Evolutionary conservation across 805 yeast genomes (phyloP).

Genomic region (Wickerhamiella brachini): DNA sequence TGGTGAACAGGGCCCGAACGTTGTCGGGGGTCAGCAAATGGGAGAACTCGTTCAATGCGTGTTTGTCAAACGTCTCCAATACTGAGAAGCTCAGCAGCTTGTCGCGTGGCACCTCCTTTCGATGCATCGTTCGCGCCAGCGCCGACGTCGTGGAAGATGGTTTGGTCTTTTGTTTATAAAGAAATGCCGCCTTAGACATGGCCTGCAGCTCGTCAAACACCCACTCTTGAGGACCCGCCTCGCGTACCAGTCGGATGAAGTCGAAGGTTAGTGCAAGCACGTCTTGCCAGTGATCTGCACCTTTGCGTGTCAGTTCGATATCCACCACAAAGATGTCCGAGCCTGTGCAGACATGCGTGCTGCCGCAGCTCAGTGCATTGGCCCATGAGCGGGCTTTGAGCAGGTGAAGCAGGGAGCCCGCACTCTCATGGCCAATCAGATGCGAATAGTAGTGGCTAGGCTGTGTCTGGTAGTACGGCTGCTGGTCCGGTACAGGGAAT

Average conservation of each 20-base stretch:
- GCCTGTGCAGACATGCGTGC: conserved; percentile 40
- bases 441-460: conserved; percentile 68
- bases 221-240: conserved; percentile 60
- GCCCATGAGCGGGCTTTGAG: conserved; percentile 72
- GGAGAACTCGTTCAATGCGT: conserved; percentile 36
- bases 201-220: conserved; percentile 62
- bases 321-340: conserved; percentile 54
- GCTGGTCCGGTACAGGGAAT: conserved; percentile 67
- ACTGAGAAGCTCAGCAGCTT: conserved; percentile 45
- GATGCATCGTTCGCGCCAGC: conserved; percentile 48
- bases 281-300: conserved; percentile 44
- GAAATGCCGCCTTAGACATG: conserved; percentile 55
- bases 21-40: conserved; percentile 41
- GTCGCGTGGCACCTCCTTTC: conserved; percentile 46
- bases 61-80: conserved; percentile 44
- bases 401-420: conserved; percentile 63
- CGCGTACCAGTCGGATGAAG: conserved; percentile 49
- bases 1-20: conserved; percentile 42
- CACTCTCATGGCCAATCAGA: conserved; percentile 82
- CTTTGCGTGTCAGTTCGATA: conserved; percentile 63
- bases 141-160: conserved; percentile 62
- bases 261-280: conserved; percentile 52
- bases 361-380: conserved; percentile 61
- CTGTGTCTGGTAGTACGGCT: conserved; percentile 47
- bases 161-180: conserved; percentile 63